A percentile compares a stretch with the other conserved stretches of the same genome.
Evolutionary conservation across 805 yeast genomes (phyloP).

Genomic region (Kodamaea hsintzibuensis): DNA sequence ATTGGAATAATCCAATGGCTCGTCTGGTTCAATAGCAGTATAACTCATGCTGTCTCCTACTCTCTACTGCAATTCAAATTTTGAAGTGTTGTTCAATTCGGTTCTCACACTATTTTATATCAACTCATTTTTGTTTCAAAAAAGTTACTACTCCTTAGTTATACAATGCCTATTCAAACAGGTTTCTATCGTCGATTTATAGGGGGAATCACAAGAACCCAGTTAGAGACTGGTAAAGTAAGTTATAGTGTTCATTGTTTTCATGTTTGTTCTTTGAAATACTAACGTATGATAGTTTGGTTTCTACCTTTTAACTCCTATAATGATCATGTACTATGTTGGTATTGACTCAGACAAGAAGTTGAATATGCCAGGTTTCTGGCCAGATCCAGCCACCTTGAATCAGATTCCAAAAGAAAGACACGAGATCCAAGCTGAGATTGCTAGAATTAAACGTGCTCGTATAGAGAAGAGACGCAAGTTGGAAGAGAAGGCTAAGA

Average conservation of each 20-base stretch:
- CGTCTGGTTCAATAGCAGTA: constrained; percentile 34
- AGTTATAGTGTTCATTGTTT: constrained; percentile 14
- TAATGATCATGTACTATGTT: constrained; percentile 88
- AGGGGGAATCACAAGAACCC: constrained; percentile 42
- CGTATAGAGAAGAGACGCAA: constrained; percentile 70
- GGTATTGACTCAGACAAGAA: constrained; percentile 89
- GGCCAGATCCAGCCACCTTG: constrained; percentile 94
- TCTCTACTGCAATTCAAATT: constrained; percentile 3
- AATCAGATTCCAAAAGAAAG: constrained; percentile 93
- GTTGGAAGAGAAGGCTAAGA: constrained; percentile 69
- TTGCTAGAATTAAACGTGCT: constrained; percentile 82
- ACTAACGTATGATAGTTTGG: constrained; percentile 53
- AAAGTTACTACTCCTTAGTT: too few species aligned
- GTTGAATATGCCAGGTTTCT: constrained; percentile 88
- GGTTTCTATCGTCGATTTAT: constrained; percentile 31
- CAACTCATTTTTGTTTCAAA: background rate
- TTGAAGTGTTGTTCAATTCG: constrained; percentile 6
- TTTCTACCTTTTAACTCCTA: constrained; percentile 82
- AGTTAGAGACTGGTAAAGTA: constrained; percentile 46
- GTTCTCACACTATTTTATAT: background rate
- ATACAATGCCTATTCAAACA: constrained; percentile 3
- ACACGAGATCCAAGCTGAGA: constrained; percentile 85
- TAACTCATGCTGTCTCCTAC: constrained; percentile 15
- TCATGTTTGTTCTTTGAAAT: background rate
- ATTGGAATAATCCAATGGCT: constrained; percentile 8